Evolutionary conservation across 1,139 yeast species (phyloP).

Genomic region (Pichia sp.): DNA sequence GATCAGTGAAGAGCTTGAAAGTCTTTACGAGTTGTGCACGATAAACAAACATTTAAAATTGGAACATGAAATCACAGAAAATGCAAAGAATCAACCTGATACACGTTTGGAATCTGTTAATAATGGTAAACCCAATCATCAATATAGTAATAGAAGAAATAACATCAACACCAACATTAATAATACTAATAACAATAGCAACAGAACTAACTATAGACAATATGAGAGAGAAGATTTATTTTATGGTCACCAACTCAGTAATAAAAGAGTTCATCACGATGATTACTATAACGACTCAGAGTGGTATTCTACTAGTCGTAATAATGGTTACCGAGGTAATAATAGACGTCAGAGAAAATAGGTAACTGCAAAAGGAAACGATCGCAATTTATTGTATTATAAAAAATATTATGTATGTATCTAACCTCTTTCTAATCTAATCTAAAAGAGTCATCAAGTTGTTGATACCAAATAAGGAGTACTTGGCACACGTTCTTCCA

Average conservation of each 20-base stretch:
- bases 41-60: no score
- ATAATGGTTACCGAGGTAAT: not conserved
- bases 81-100: no score
- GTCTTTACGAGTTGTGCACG: constrained; percentile 16
- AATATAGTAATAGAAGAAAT: not conserved
- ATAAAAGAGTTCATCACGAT: not conserved
- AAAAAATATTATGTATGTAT: not conserved
- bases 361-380: no score
- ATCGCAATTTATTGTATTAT: no score
- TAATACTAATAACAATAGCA: not conserved
- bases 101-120: no score
- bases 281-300: constrained; percentile 1
- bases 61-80: not conserved
- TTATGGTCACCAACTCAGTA: not conserved
- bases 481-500: constrained; percentile 41
- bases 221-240: not conserved
- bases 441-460: constrained; percentile 53
- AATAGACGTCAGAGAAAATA: constrained; percentile 4
- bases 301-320: constrained; percentile 1
- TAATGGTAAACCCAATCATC: not conserved
- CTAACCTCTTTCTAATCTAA: constrained; percentile 18
- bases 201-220: not conserved
- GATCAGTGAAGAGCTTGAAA: constrained; percentile 21
- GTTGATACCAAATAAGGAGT: constrained; percentile 69
- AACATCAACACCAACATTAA: no score